Percentiles rank a stretch among this genome's conserved stretches.
phyloP scores from a whole-genome alignment of 2,329 filamentous ascomycete genomes.

The Atkinsonella texensis region DNA sequence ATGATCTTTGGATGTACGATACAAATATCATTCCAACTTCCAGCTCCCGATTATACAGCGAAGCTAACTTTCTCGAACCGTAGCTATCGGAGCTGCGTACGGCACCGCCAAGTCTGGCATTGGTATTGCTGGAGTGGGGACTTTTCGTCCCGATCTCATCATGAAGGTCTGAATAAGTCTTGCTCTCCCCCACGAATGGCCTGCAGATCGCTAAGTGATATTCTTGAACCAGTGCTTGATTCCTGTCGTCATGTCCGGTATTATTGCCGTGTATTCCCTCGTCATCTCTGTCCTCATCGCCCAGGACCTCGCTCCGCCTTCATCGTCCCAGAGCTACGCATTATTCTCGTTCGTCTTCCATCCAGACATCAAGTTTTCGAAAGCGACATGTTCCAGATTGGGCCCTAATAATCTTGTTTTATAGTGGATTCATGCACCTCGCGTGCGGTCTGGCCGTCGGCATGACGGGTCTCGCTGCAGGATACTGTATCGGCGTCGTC shows the following conservation, averaged over 20 bases:
- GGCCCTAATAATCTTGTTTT: constrained; percentile 9
- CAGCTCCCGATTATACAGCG: not conserved
- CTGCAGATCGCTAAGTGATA: not conserved
- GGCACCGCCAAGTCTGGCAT: constrained; percentile 83
- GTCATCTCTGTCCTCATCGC: constrained; percentile 95
- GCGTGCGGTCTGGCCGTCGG: constrained; percentile 85
- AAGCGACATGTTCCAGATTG: not conserved
- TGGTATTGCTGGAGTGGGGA: constrained; percentile 75
- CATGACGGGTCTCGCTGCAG: constrained; percentile 82
- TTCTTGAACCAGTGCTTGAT: constrained; percentile 52
- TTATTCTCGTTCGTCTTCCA: constrained; percentile 58
- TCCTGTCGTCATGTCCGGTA: constrained; percentile 96
- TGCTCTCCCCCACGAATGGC: not conserved
- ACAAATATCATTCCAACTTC: constrained; percentile 3
- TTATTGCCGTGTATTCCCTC: constrained; percentile 94
- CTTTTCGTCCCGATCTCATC: constrained; percentile 74
- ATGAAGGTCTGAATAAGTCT: constrained; percentile 57
- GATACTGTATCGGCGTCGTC: constrained; percentile 92
- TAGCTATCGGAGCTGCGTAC: constrained; percentile 64
- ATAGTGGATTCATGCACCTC: constrained; percentile 83
- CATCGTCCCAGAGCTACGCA: constrained; percentile 52
- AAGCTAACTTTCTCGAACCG: constrained; percentile 6
- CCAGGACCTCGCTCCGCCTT: constrained; percentile 68
- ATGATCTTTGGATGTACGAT: constrained; percentile 74
- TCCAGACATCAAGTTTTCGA: not conserved